phyloP scores from a whole-genome alignment of 2,329 filamentous ascomycete genomes.

The Diaporthe capsici region DNA sequence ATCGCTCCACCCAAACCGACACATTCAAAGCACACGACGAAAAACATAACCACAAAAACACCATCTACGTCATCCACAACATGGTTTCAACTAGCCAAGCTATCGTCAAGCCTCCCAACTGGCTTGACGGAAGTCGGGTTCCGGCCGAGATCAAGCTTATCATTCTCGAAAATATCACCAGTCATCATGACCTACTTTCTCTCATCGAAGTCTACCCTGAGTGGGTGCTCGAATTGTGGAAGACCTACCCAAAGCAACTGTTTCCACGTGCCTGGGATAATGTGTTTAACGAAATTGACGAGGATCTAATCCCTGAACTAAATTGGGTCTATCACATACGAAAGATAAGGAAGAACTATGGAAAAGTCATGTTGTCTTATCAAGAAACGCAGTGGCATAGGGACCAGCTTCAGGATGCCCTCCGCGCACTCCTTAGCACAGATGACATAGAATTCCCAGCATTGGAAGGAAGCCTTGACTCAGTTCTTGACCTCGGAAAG shows the following conservation, averaged over 20 bases:
- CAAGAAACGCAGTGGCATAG: not conserved
- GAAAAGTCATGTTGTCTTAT: rapidly evolving
- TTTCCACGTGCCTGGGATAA: not conserved
- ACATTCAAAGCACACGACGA: not conserved
- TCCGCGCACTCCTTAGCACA: not conserved
- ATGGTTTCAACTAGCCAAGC: not conserved
- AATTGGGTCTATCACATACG: not conserved
- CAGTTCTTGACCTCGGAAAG: not conserved
- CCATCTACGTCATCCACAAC: not conserved
- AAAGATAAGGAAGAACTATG: not conserved
- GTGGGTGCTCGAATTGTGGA: not conserved
- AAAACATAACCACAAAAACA: not conserved
- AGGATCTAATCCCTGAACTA: rapidly evolving
- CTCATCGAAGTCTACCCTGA: not conserved
- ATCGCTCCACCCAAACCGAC: no score
- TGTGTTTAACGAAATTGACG: rapidly evolving
- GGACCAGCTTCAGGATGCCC: not conserved
- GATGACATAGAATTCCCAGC: rapidly evolving
- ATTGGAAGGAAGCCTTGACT: not conserved
- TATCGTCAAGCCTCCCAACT: not conserved
- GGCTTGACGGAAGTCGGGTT: not conserved
- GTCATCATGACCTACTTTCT: not conserved
- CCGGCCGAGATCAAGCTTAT: not conserved
- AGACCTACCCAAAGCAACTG: not conserved
- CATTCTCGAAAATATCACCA: not conserved